Evolutionary conservation across 2,329 filamentous ascomycete genomes (phyloP), one percentile per base, ranked within the genome.

Genomic region (Claviceps cyperi): DNA sequence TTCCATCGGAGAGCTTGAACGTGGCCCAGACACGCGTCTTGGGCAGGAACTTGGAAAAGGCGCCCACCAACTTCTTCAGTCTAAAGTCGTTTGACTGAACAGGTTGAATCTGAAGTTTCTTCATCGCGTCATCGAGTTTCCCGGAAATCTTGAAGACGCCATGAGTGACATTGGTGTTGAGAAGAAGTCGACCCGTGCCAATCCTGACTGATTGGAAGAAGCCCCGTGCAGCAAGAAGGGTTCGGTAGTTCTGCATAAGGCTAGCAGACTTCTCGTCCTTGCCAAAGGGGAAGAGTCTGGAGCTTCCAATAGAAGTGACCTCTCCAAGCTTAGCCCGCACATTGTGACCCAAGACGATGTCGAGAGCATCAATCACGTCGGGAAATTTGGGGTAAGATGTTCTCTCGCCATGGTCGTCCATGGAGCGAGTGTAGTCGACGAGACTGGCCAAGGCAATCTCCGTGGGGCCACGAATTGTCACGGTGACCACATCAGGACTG

Each of bases 161-260:
- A 53, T 78, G 71, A 0, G 73, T 72, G 9, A 77, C 71, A 50
- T 80, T 79, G 45, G 68, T 66, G 53, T 80, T 80, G 24, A 80
- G 62, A 0, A 80, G 66, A 1, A 80, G 56, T 0, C 74, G 66
- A 2, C 74, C 75, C 0, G 76, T 80, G 0, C 71, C 71, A 0
- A 75, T 64, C 5, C 76, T 73, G 2, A 72, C 67, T 35, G 75
- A 78, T 57, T 77, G 73, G 50, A 78, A 78, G 55, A 74, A 78
- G 1, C 77, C 77, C 15, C 76, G 70, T 1, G 73, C 62, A 32
- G 74, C 68, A 7, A 64, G 43, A 19, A 74, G 63, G 7, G 63
- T 57, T 11, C 62, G 62, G 0, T 57, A 57, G 0, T 64, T 60
- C 5, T 50, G 40, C 5, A 57, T 57, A 4, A 73, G 56, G 0